These are phyloP conservation scores for Venustampulla echinocandica DNA, from an alignment of 495 filamentous ascomycete species.

Conservation along the genomic window DNA sequence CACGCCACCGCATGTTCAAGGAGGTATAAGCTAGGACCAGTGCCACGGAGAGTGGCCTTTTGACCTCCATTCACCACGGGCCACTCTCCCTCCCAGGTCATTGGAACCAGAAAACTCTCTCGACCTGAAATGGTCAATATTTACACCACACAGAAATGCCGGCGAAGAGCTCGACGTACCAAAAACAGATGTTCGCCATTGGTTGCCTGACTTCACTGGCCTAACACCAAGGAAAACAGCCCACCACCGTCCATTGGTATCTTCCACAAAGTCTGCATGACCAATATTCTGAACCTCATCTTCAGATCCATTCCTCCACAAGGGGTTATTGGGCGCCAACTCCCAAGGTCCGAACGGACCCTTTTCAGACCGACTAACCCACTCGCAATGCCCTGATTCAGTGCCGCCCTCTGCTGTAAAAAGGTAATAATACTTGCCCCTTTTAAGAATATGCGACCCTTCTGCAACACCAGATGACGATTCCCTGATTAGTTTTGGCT, in stretches of 20 bases:
- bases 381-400: constrained; percentile 31
- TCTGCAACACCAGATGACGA: constrained; percentile 26
- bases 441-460: constrained; percentile 40
- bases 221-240: constrained; percentile 36
- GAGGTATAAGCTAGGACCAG: not conserved
- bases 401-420: constrained; percentile 45
- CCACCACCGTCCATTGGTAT: constrained; percentile 29
- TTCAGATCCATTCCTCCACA: constrained; percentile 27
- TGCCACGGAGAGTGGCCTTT: not conserved
- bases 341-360: constrained; percentile 34
- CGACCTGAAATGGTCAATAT: constrained; percentile 35
- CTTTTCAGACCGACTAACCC: constrained; percentile 2
- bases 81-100: constrained; percentile 41
- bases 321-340: constrained; percentile 21
- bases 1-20: not conserved
- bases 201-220: constrained; percentile 21
- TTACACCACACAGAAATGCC: not conserved
- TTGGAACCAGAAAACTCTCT: constrained; percentile 38
- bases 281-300: constrained; percentile 35
- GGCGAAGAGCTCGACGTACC: not conserved
- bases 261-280: constrained; percentile 34
- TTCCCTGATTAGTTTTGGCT: constrained; percentile 21
- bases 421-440: constrained; percentile 39
- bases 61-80: constrained; percentile 35
- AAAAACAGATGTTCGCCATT: constrained; percentile 25